Base-by-base conservation (phyloP, 2,329 filamentous ascomycete species). In the Paradendryphiella salina region DNA sequence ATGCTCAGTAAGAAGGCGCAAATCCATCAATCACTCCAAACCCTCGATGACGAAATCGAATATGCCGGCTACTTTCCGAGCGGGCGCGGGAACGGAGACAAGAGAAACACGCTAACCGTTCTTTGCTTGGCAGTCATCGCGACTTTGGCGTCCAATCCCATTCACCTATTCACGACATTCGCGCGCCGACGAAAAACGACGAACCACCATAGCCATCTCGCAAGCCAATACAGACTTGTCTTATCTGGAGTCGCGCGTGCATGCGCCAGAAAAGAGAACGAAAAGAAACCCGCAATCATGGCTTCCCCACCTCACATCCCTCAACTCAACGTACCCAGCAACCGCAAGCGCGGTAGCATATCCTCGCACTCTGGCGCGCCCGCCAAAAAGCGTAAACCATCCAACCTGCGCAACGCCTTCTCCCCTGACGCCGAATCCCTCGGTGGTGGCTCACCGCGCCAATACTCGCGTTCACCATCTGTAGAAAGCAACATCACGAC, bases 401-500 rank as follows among this genome's bases (percentile, higher is more conserved):
- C 86, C 10, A 81, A 85, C 3, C 82, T 94, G 1, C 87, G 89
- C 32, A 92, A 90, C 4, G 90, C 88, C 0, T 94, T 91, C 66
- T 87, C 88, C 0, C 88, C 88, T 20, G 86, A 85, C 51, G 77
- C 83, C 46, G 67, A 71, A 46, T 52, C 50, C 7, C 49, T 73
- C 15, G 69, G 72, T 17, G 72, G 69, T 15, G 72, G 69, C n/a
- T 73, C 78, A 17, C 84, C 82, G 2, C 80, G 80, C 33, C 49
- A 52, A 26, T 77, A 74, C 57, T 79, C 79, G 14, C 82, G 86
- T 13, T 89, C 86, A 0, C 87, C 87, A 0, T 88, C 84, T 1
- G 77, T 85, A 42, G 86, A 88, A 34, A 73, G 70, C 39, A 66
- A 84, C 55, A 85, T 84, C 26, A 85, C 83, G 40, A 81, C 81